Base-by-base conservation (phyloP, 441 rosid genomes). In the Francoa sonchifolia region DNA sequence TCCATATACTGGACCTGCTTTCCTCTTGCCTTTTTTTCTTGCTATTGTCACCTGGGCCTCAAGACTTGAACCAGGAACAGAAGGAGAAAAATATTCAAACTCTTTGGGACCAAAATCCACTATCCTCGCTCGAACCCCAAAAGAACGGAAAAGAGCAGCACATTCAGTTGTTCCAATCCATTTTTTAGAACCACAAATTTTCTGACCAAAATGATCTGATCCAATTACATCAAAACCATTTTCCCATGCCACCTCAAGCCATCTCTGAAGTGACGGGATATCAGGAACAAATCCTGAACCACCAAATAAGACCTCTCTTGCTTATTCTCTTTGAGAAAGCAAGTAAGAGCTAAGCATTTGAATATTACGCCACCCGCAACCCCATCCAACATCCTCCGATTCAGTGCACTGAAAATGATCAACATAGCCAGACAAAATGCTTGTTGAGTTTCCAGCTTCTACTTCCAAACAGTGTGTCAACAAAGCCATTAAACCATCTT, bases 281-380 rank as follows among this genome's bases (percentile, higher is more conserved):
- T 78, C 93, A 51, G 95, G 93, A 57, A 85, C 86, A 52, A 78
- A 78, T 29, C 59, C 66, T 30, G 66, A 67, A 11, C 82, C 93
- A 17, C 83, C 73, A 58, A 76, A 85, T 52, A 81, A 59, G 27
- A 59, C 35, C 28, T 65, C 51, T 42, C 57, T 69, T 8, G 65
- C 69, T 38, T 81, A 79, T 27, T 44, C 47, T 51, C 83, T 67
- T 39, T 34, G 61, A 26, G 52, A 42, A 45, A 85, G 71, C 68
- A 85, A 69, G 57, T 74, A 71, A 49, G 95, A 85, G 46, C 66
- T 47, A 13, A 78, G 74, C 82, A 85, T 81, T 50, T 85, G 96
- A 28, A 79, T 76, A 61, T 85, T 85, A 34, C 73, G 72, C 88
- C 93, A 81, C 19, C 89, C 96, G 20, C 93, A 85, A 39, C 93